phyloP scores from a whole-genome alignment of 2,329 filamentous ascomycete genomes.

The Xylaria multiplex region DNA sequence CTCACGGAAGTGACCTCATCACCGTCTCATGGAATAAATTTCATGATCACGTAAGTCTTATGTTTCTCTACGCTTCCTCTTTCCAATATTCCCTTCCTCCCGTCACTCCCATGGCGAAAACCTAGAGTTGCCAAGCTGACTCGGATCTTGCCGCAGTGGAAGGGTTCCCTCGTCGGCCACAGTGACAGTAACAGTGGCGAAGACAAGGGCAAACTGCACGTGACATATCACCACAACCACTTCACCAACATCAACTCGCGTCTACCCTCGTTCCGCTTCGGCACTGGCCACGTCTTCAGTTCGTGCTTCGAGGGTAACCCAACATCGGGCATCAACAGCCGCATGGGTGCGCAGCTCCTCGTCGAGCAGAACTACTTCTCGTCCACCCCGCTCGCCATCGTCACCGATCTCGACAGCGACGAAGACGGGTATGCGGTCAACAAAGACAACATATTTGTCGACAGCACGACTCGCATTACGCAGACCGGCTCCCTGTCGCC shows the following conservation, averaged over 20 bases:
- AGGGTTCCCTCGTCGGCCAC: conserved; percentile 69
- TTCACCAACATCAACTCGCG: conserved; percentile 73
- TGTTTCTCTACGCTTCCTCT: conserved; percentile 10
- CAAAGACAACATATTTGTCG: conserved; percentile 57
- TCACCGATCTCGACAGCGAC: conserved; percentile 57
- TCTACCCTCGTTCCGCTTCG: conserved; percentile 71
- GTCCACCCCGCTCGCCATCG: conserved; percentile 54
- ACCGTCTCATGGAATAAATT: conserved; percentile 57
- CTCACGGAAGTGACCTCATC: conserved; percentile 56
- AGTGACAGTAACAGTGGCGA: conserved; percentile 66
- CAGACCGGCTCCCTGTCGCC: conserved; percentile 49
- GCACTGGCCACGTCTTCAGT: conserved; percentile 69
- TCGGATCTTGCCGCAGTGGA: conserved; percentile 48
- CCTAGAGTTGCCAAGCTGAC: neutral
- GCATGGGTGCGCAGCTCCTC: conserved; percentile 61
- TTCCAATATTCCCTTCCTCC: neutral
- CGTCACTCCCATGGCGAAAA: neutral
- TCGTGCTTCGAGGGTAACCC: conserved; percentile 58
- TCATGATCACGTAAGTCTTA: conserved; percentile 52
- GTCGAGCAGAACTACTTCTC: conserved; percentile 62
- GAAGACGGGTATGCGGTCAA: conserved; percentile 57
- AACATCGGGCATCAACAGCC: conserved; percentile 62
- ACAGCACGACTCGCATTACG: conserved; percentile 50
- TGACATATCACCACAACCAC: conserved; percentile 75
- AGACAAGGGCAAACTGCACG: conserved; percentile 69